Evolutionary conservation across 2,329 filamentous ascomycete genomes (phyloP), one percentile per base, ranked within the genome.

Genomic region (Elsinoe fawcettii): DNA sequence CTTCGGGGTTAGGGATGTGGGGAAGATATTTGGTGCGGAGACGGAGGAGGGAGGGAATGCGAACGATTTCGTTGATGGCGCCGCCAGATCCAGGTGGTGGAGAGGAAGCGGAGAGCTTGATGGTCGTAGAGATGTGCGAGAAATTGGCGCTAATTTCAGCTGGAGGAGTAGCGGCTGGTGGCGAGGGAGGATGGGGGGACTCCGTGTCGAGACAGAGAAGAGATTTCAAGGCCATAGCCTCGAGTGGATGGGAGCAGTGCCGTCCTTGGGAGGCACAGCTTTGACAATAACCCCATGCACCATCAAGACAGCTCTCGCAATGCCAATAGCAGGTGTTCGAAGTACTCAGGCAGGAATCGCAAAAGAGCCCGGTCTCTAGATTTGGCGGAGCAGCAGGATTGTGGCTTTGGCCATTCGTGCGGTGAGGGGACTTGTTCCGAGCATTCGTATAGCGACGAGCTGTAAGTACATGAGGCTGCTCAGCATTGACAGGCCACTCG

Each of bases 211-310:
- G 32, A 23, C 32, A 20, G 39, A 41, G 14, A 60, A 58, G 49
- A 81, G 54, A 46, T 22, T 56, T 77, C 63, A 90, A 86, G 0
- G 84, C 81, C 44, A 95, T 75, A 0, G 91, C 89, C 0, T 95
- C 75, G 0, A 97, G 77, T 5, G 87, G 79, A 66, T 97, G 92
- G 0, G 85, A 87, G 71, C 92, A 97, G 59, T 84, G 87, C 59
- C 80, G 79, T 14, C 89, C 90, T 69, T 86, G 84, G 59, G 92
- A 91, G 27, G 96, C 89, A 63, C 92, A 97, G 60, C 79, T 75
- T 64, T 91, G 90, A 72, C 92, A 97, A 68, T 89, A 96, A 0
- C 92, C 92, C 91, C 91, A 97, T 66, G 95, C 91, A 4, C 90
- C 92, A 61, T 93, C 84, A 65, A 96, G 96, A 73, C 92, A 97